Percentiles rank a stretch among this genome's conserved stretches.
These are phyloP conservation scores for Limtongia smithiae DNA, from an alignment of 805 yeast genomes.

Conservation along the genomic window DNA sequence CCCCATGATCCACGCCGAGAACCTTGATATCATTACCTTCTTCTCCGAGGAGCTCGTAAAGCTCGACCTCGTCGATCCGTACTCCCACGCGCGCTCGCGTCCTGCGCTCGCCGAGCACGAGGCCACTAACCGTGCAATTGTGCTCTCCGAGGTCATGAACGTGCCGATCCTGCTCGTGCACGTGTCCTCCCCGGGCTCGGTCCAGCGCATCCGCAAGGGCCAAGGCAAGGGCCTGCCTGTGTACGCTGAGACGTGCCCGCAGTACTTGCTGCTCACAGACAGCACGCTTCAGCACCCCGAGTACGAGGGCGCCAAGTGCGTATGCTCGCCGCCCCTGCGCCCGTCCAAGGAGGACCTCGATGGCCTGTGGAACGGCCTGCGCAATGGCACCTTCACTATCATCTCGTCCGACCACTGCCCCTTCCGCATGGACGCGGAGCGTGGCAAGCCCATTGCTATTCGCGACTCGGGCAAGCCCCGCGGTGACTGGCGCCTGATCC, in stretches of 20 bases:
- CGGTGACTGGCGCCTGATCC: constrained; percentile 37
- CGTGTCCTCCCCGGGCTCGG: constrained; percentile 46
- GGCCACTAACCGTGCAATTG: constrained; percentile 49
- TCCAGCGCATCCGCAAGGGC: constrained; percentile 44
- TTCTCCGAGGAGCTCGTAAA: constrained; percentile 43
- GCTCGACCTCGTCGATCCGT: constrained; percentile 43
- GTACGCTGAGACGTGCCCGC: constrained; percentile 52
- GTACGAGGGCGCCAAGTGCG: constrained; percentile 49
- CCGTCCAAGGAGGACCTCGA: constrained; percentile 43
- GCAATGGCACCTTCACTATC: constrained; percentile 49
- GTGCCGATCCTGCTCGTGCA: constrained; percentile 49
- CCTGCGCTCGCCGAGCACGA: constrained; percentile 50
- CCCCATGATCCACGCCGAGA: constrained; percentile 52
- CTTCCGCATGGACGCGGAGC: constrained; percentile 41
- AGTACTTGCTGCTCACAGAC: constrained; percentile 46
- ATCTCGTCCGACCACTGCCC: constrained; percentile 50
- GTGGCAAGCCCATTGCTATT: constrained; percentile 44
- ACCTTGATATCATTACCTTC: constrained; percentile 46
- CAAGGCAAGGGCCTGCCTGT: constrained; percentile 45
- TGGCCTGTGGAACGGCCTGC: constrained; percentile 46
- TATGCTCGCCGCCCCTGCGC: constrained; percentile 52
- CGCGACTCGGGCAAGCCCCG: constrained; percentile 28
- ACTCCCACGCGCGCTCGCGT: constrained; percentile 48
- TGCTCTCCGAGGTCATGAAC: constrained; percentile 45
- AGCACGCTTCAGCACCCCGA: constrained; percentile 39